phyloP scores from a whole-genome alignment of 495 filamentous ascomycete genomes.

The Venustampulla echinocandica region DNA sequence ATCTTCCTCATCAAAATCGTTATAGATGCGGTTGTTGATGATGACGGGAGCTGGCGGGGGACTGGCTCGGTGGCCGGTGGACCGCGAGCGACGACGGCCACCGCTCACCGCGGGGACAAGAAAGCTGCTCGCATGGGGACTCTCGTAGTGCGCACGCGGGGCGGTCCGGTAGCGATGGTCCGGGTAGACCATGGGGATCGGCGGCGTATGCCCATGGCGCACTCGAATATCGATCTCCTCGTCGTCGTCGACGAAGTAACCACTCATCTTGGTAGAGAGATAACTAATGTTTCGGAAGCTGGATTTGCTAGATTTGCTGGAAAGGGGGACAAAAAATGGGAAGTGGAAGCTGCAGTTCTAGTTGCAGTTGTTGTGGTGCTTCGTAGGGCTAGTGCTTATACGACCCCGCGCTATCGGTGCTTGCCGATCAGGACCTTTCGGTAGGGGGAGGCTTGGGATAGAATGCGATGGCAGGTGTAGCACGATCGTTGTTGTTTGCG shows the following conservation, averaged over 20 bases:
- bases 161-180: conserved; percentile 13
- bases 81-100: conserved; percentile 7
- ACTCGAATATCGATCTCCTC: conserved; percentile 39
- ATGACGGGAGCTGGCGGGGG: conserved; percentile 32
- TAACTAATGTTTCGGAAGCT: conserved; percentile 4
- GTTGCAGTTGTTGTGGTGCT: too few species aligned
- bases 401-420: not conserved
- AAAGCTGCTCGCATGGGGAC: not conserved
- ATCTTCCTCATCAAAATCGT: conserved; percentile 24
- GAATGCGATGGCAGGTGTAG: not conserved
- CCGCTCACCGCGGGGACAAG: conserved; percentile 11
- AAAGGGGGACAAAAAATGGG: too few species aligned
- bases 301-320: too few species aligned
- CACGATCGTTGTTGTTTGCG: too few species aligned
- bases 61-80: conserved; percentile 13
- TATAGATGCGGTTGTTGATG: conserved; percentile 41
- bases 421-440: not conserved
- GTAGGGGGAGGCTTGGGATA: not conserved
- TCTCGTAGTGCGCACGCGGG: conserved; percentile 6
- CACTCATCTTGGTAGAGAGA: conserved; percentile 15
- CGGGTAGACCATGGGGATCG: conserved; percentile 22
- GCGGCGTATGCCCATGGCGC: conserved; percentile 28
- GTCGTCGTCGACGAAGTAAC: conserved; percentile 28
- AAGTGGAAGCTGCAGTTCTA: too few species aligned
- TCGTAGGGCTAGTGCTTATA: not conserved